Percentiles rank a stretch among this genome's conserved stretches.
phyloP scores from a whole-genome alignment of 495 filamentous ascomycete species.

The Hypoxylon fuscum region DNA sequence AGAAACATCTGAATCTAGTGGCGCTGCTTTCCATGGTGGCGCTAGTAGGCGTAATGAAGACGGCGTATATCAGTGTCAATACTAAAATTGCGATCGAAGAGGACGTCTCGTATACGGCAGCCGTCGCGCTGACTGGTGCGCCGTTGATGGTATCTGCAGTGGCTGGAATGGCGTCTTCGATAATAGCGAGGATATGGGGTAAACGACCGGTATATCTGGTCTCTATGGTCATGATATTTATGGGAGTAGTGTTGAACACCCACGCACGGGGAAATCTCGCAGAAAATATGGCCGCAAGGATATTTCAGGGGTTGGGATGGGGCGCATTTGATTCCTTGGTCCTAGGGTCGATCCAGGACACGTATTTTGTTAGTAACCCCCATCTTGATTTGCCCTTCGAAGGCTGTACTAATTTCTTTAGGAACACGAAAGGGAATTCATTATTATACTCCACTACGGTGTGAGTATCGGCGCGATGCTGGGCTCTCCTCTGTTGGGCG shows the following conservation, averaged over 20 bases:
- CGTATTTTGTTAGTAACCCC: conserved; percentile 56
- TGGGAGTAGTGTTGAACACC: conserved; percentile 59
- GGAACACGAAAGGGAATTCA: conserved; percentile 57
- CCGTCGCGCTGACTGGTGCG: conserved; percentile 57
- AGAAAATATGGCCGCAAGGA: conserved; percentile 58
- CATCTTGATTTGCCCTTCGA: background rate
- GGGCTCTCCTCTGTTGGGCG: conserved; percentile 60
- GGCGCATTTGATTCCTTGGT: conserved; percentile 61
- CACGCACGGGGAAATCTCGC: conserved; percentile 49
- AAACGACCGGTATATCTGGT: conserved; percentile 58
- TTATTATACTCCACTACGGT: conserved; percentile 50
- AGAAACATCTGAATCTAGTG: conserved; percentile 56
- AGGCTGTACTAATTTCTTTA: conserved; percentile 38
- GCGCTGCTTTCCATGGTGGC: conserved; percentile 54
- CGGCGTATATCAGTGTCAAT: conserved; percentile 58
- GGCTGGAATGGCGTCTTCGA: conserved; percentile 50
- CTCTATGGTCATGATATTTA: conserved; percentile 53
- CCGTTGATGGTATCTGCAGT: conserved; percentile 58
- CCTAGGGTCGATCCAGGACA: conserved; percentile 57
- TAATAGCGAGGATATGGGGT: conserved; percentile 54
- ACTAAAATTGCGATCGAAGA: conserved; percentile 50
- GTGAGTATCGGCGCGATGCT: conserved; percentile 56
- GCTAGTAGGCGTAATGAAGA: conserved; percentile 57
- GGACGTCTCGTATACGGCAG: conserved; percentile 53
- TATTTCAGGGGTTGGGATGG: conserved; percentile 64